Evolutionary conservation across 805 yeast genomes (phyloP), one percentile per base, ranked within the genome.

Genomic region (Schwanniomyces vanrijiae): DNA sequence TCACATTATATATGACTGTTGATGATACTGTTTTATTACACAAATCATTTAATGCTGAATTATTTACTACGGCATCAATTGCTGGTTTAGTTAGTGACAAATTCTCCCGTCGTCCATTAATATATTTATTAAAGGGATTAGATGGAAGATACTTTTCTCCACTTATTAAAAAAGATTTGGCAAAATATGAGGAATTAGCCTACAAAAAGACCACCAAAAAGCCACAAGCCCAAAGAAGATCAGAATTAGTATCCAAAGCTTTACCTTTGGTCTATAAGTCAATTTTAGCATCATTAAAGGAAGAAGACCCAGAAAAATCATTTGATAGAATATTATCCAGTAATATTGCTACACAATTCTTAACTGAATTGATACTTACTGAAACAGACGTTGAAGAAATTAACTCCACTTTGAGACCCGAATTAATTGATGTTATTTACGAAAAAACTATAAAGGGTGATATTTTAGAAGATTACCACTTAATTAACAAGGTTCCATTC

Each of bases 11-110:
- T 67, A 77, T 86, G 80, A 84, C 92, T 22, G 94, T 91, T 47
- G 99, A 92, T 73, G 99, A 92, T 75, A 91, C 98, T 2, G 94
- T 87, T 45, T 75, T 89, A 58, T 78, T 89, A 38, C 76, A 76
- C 64, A 90, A 89, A 66, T 78, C 95, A 0, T 87, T 92, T 61
- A 67, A 75, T 25, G 70, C 75, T 38, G 92, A 84, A 52, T 73
- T 79, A 48, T 64, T 69, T 51, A 64, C 73, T 18, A 72, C 78
- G 24, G 81, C 76, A 26, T 58, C 64, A 13, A 69, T 86, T 59
- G 73, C 76, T 22, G 81, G 79, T 29, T 68, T 89, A 20, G 71
- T 87, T 22, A 70, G 74, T 44, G 85, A 86, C 54, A 90, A 90
- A 64, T 87, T 77, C 59, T 90, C 91, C 28, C 81, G 99, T 72